Evolutionary conservation across 176 grass and related monocot genomes (phyloP).

Genomic region (Oryza brachyantha): DNA sequence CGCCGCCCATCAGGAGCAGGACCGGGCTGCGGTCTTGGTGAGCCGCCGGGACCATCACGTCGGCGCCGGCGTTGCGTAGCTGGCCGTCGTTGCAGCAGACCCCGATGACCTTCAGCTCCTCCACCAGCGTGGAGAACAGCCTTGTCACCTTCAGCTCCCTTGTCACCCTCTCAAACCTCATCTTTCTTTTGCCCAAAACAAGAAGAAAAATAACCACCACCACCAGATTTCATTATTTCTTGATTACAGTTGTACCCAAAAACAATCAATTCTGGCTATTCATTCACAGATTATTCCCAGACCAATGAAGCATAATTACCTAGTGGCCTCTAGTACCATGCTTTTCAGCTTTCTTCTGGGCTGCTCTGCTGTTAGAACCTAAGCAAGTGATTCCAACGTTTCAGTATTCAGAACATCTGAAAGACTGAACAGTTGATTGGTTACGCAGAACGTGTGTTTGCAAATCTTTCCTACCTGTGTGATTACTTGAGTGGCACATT

Average conservation of each 20-base stretch:
- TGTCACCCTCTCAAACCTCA: slow-evolving; percentile 83
- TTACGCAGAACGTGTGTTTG: background rate
- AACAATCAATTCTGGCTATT: background rate
- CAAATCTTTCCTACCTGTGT: slow-evolving; percentile 45
- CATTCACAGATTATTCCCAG: background rate
- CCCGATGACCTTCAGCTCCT: slow-evolving; percentile 74
- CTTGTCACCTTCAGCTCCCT: slow-evolving; percentile 78
- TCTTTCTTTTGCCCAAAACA: slow-evolving; percentile 49
- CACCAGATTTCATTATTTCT: background rate
- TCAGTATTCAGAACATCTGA: background rate
- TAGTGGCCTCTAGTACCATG: slow-evolving; percentile 91
- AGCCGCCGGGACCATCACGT: slow-evolving; percentile 82
- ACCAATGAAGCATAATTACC: slow-evolving; percentile 31
- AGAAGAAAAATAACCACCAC: background rate
- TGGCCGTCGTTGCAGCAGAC: slow-evolving; percentile 33
- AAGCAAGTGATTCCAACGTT: background rate
- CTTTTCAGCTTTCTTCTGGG: slow-evolving; percentile 70
- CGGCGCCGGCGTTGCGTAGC: slow-evolving; percentile 47
- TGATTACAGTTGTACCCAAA: background rate
- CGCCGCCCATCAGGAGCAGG: slow-evolving; percentile 93
- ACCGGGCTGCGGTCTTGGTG: slow-evolving; percentile 75
- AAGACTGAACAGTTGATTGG: background rate
- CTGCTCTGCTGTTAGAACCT: slow-evolving; percentile 62
- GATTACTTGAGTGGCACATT: slow-evolving; percentile 56
- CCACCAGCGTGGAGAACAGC: slow-evolving; percentile 84